Evolutionary conservation across 202 grass and related monocot species (phyloP).

Genomic region (Eragrostis tef): DNA sequence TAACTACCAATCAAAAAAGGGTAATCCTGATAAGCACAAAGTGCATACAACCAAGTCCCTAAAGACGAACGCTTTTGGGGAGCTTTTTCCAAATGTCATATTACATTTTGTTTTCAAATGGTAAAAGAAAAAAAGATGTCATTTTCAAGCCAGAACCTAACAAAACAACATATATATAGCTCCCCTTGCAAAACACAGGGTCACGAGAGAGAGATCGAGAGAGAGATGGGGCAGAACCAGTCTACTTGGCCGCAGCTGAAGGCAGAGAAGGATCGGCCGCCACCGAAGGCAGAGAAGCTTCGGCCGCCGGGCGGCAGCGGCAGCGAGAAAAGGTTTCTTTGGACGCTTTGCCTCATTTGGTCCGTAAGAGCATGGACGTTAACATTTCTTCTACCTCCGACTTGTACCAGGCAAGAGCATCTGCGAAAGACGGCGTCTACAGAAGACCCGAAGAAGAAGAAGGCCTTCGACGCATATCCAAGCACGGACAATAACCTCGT

Average conservation of each 20-base stretch:
- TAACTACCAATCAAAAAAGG: neutral
- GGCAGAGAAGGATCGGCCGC: neutral
- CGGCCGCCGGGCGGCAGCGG: neutral
- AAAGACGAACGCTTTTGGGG: neutral
- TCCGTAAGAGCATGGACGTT: neutral
- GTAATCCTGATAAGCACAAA: neutral
- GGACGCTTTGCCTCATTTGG: neutral
- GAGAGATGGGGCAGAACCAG: conserved; percentile 31
- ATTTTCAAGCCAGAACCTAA: neutral
- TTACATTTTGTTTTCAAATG: neutral
- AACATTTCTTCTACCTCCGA: neutral
- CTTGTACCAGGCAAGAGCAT: neutral
- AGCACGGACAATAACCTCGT: neutral
- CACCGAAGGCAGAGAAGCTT: neutral
- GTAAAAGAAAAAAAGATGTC: neutral
- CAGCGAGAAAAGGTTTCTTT: conserved; percentile 2
- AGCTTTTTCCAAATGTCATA: neutral
- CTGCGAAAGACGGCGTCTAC: neutral
- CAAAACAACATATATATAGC: conserved; percentile 10
- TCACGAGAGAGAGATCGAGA: neutral
- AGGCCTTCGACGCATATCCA: neutral
- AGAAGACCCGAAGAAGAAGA: neutral
- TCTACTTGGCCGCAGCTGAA: neutral
- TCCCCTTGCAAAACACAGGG: neutral
- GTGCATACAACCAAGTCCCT: neutral